Conservation (phyloP, 345 rosid genomes). For the Triadica sebifera region DNA sequence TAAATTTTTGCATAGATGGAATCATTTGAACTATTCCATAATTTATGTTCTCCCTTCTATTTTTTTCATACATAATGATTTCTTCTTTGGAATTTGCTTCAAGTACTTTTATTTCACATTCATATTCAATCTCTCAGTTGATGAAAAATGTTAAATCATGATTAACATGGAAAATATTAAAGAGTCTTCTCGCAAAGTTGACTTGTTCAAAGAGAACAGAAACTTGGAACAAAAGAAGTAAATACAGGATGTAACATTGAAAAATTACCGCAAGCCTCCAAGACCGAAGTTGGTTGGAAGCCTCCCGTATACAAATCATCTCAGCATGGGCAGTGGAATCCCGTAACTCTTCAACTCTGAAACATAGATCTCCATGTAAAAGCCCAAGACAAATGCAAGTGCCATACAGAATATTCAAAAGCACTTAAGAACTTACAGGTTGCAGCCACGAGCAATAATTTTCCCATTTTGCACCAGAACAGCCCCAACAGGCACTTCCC, state of each 20-base stretch:
- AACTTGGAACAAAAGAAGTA: neutral
- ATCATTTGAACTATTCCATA: neutral
- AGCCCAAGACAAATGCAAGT: constrained; percentile 13
- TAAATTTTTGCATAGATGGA: neutral
- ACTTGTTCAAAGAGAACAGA: neutral
- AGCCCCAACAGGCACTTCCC: constrained; percentile 99
- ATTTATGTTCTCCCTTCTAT: neutral
- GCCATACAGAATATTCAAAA: constrained; percentile 11
- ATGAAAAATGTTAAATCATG: neutral
- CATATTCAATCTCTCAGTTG: neutral
- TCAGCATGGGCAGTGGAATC: constrained; percentile 99
- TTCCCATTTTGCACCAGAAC: constrained; percentile 87
- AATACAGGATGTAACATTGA: neutral
- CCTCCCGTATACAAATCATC: constrained; percentile 92
- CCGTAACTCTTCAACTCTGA: constrained; percentile 90
- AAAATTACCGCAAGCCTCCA: constrained; percentile 88
- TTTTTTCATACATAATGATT: neutral
- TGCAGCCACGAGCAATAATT: constrained; percentile 87
- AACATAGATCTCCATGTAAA: constrained; percentile 20
- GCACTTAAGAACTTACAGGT: constrained; percentile 60
- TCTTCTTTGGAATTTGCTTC: neutral
- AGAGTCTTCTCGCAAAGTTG: neutral
- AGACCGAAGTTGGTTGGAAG: constrained; percentile 62
- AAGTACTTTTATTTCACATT: neutral
- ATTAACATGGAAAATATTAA: constrained; percentile 3